Evolutionary conservation across 192 early-diverging fungal species (phyloP).

Genomic region (Linnemannia hyalina): DNA sequence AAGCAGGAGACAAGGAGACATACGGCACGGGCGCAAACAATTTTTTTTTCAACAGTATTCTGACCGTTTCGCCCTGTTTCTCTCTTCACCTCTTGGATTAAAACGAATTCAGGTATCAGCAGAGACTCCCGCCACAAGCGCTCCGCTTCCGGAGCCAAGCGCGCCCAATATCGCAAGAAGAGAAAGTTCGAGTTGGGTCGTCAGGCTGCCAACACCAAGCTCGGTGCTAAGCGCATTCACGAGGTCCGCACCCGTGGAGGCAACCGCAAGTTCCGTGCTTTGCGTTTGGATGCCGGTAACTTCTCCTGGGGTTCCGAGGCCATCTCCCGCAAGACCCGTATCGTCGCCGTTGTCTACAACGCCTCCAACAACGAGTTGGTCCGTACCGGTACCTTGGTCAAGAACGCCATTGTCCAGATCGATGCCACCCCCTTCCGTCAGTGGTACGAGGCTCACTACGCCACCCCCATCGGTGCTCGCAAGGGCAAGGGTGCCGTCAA

Average conservation of each 20-base stretch:
- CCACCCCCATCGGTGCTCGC: constrained; percentile 88
- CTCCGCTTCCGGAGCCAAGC: constrained; percentile 96
- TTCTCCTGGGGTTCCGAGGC: constrained; percentile 98
- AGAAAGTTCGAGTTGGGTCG: constrained; percentile 99
- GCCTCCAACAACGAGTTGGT: constrained; percentile 99
- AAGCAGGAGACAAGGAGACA: background rate
- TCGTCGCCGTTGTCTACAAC: constrained; percentile 97
- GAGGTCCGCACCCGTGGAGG: constrained; percentile 97
- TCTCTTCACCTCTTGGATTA: background rate
- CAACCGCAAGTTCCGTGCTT: constrained; percentile 98
- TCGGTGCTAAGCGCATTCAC: constrained; percentile 97
- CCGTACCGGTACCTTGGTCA: constrained; percentile 99
- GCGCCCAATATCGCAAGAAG: constrained; percentile 99
- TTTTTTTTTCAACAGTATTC: constrained; percentile 5
- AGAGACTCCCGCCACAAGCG: constrained; percentile 99
- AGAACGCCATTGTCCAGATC: constrained; percentile 97
- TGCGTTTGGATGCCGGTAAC: constrained; percentile 96
- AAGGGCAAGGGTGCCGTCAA: constrained; percentile 69
- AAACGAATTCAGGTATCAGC: constrained; percentile 87
- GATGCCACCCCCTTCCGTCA: constrained; percentile 99
- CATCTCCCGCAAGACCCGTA: constrained; percentile 96
- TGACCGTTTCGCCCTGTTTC: constrained; percentile 10
- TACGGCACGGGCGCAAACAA: background rate
- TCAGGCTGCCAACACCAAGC: constrained; percentile 98
- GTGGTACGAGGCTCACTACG: constrained; percentile 99